Conservation (phyloP, 148 eudicot species). For the Cornus controversa region DNA sequence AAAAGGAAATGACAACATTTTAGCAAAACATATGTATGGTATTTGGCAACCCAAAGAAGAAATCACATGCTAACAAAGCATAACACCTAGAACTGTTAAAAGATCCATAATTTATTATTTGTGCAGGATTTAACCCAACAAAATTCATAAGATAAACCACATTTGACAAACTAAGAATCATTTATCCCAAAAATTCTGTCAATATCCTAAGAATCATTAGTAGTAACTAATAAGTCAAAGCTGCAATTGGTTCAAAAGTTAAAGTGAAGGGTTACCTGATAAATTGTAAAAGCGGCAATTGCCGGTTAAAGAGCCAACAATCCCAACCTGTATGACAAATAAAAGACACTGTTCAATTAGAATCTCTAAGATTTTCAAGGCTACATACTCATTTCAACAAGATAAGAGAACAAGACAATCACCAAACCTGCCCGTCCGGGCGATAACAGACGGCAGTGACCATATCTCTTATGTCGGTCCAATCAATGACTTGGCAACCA, state of each 20-base stretch:
- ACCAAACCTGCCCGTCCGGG: constrained; percentile 78
- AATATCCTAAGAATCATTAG: no score
- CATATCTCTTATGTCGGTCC: constrained; percentile 83
- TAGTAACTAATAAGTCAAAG: not conserved
- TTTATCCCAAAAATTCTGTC: no score
- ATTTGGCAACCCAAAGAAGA: no score
- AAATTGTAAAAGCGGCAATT: constrained; percentile 54
- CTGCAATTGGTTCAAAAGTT: not conserved
- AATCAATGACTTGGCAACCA: constrained; percentile 69
- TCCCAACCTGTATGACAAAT: constrained; percentile 54
- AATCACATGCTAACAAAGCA: no score
- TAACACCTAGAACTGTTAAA: no score
- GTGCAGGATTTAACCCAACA: not conserved
- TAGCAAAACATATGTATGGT: no score
- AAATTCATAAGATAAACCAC: not conserved
- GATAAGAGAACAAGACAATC: constrained; percentile 9
- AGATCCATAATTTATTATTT: no score
- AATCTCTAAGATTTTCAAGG: not conserved
- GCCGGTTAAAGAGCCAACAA: constrained; percentile 74
- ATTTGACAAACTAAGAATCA: not conserved
- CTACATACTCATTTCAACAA: not conserved
- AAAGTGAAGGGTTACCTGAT: constrained; percentile 39
- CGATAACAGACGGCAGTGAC: constrained; percentile 85
- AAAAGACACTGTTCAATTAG: not conserved
- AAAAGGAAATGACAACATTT: no score